These are phyloP conservation scores for Cladophialophora chaetospira DNA, from an alignment of 2,329 filamentous ascomycete species.

Conservation along the genomic window DNA sequence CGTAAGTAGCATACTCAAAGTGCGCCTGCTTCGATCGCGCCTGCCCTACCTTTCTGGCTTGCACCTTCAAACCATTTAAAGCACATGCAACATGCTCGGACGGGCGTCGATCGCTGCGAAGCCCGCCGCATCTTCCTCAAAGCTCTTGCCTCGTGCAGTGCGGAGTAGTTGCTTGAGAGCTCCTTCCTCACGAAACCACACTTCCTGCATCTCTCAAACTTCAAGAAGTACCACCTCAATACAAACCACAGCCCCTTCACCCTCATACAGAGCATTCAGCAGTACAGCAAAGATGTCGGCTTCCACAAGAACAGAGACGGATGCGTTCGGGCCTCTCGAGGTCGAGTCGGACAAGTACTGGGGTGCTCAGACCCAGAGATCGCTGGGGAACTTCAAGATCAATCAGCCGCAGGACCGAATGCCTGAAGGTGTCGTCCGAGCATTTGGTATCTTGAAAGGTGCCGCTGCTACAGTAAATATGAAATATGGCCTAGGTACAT, in stretches of 20 bases:
- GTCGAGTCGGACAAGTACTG: constrained; percentile 83
- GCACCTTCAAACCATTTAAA: too few relatives aligned
- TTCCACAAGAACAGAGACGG: constrained; percentile 80
- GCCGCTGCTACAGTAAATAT: constrained; percentile 96
- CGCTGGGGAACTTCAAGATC: constrained; percentile 96
- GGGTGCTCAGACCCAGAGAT: constrained; percentile 64
- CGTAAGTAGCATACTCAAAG: neutral
- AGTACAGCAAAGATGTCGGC: constrained; percentile 25
- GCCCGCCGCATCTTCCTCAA: constrained; percentile 26
- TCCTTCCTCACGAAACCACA: constrained; percentile 21
- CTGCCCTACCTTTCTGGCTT: neutral
- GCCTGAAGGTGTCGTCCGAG: constrained; percentile 87
- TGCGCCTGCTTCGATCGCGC: neutral
- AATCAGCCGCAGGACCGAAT: constrained; percentile 99
- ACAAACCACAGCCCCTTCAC: constrained; percentile 9
- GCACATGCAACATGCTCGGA: constrained; percentile 20
- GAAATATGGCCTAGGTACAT: constrained; percentile 76
- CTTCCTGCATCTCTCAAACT: constrained; percentile 20
- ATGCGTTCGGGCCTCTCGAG: constrained; percentile 96
- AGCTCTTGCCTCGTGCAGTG: constrained; percentile 21
- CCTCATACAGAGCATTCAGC: constrained; percentile 25
- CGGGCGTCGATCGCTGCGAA: constrained; percentile 18
- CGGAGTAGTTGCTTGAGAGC: constrained; percentile 29
- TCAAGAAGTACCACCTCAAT: constrained; percentile 10
- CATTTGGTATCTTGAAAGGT: constrained; percentile 96